A percentile compares a stretch with the other conserved stretches of the same genome.
Evolutionary conservation across 345 rosid species (phyloP).

Genomic region (Aquilaria sinensis): DNA sequence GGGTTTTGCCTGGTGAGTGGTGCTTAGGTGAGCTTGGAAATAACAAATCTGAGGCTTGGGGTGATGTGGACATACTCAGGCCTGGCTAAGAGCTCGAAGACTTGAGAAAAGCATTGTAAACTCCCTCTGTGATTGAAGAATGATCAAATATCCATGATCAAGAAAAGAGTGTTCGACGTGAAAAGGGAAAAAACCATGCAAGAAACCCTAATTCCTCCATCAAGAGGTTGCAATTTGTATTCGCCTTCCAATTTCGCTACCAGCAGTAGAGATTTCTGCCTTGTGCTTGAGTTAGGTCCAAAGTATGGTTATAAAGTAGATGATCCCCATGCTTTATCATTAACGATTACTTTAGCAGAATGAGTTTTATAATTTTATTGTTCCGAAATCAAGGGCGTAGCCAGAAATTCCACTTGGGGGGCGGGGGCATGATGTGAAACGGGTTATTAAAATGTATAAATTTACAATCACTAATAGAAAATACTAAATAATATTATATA

Average conservation of each 20-base stretch:
- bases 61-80: slow-evolving; percentile 74
- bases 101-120: slow-evolving; percentile 59
- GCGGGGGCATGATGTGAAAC: too few species aligned
- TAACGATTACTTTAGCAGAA: neutral
- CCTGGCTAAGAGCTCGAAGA: slow-evolving; percentile 79
- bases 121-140: slow-evolving; percentile 46
- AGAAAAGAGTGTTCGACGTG: too few species aligned
- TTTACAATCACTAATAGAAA: too few species aligned
- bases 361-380: neutral
- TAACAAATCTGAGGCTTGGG: slow-evolving; percentile 66
- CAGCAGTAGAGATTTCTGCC: too few species aligned
- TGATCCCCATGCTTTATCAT: neutral
- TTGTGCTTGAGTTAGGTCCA: too few species aligned
- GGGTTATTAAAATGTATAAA: too few species aligned
- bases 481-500: too few species aligned
- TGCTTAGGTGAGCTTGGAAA: slow-evolving; percentile 64
- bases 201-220: too few species aligned
- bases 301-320: neutral
- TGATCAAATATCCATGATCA: neutral
- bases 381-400: too few species aligned
- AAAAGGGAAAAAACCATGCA: neutral
- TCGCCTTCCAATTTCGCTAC: too few species aligned
- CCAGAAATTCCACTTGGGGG: too few species aligned
- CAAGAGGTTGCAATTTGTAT: too few species aligned
- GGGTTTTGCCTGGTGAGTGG: slow-evolving; percentile 89